A percentile compares a stretch with the other conserved stretches of the same genome.
These are phyloP conservation scores for Camellia oleifera DNA, from an alignment of 179 eudicot genomes.

Conservation along the genomic window DNA sequence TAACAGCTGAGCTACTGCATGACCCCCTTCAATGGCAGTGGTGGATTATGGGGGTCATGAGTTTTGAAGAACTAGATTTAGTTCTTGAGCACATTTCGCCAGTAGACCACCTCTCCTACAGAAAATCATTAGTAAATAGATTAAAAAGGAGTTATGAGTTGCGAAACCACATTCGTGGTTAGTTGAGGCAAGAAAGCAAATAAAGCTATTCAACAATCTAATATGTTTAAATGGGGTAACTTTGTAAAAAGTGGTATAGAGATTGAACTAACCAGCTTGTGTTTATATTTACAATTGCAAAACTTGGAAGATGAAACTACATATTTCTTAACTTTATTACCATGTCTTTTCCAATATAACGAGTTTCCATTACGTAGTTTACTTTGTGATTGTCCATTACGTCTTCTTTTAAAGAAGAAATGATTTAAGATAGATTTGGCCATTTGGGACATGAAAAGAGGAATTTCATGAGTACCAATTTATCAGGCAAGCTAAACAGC, in stretches of 20 bases:
- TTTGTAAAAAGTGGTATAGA: no score
- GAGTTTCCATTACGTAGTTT: no score
- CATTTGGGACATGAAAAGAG: no score
- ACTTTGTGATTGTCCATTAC: no score
- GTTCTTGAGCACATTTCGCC: conserved; percentile 60
- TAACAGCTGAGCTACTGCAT: neutral
- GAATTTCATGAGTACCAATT: neutral
- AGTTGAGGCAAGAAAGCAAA: neutral
- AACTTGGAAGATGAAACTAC: no score
- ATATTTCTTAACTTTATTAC: no score
- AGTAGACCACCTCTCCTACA: conserved; percentile 63
- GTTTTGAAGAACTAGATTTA: conserved; percentile 62
- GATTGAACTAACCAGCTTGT: no score
- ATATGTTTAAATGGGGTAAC: no score
- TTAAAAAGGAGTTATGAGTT: neutral
- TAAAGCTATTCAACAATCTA: neutral
- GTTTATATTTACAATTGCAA: no score
- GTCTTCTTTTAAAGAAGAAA: no score
- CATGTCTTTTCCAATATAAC: no score
- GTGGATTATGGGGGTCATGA: conserved; percentile 19
- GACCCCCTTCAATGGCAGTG: neutral
- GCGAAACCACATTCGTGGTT: neutral
- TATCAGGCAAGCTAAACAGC: neutral
- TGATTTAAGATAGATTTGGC: no score
- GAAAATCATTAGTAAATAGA: conserved; percentile 10